Evolutionary conservation across 2,329 filamentous ascomycete species (phyloP).

Genomic region (Verticillium nubilum): DNA sequence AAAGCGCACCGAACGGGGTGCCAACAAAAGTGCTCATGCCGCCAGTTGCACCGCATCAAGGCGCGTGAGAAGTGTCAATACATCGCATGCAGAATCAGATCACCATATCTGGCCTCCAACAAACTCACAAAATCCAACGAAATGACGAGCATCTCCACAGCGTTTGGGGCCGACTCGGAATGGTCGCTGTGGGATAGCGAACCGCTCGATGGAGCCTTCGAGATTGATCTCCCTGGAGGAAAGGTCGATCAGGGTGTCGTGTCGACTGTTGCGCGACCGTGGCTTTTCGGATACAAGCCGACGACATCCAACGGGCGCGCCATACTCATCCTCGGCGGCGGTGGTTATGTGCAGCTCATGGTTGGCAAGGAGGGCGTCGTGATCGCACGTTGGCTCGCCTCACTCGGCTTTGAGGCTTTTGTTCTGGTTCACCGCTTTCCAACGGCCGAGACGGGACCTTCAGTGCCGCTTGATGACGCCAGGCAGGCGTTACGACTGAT

Average conservation of each 20-base stretch:
- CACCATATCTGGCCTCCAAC: too few species aligned
- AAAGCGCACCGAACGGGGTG: not conserved
- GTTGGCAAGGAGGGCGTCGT: constrained; percentile 15
- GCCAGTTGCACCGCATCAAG: too few species aligned
- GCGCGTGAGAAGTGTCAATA: too few species aligned
- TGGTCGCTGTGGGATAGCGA: constrained; percentile 12
- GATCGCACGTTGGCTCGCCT: constrained; percentile 14
- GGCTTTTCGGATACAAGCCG: constrained; percentile 16
- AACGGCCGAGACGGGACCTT: constrained; percentile 9
- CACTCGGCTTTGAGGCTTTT: constrained; percentile 14
- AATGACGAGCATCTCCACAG: constrained; percentile 3
- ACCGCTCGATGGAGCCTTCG: constrained; percentile 11
- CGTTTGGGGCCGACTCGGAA: constrained; percentile 10
- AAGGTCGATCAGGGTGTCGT: constrained; percentile 11
- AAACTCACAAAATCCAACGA: not conserved
- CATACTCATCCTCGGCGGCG: constrained; percentile 15
- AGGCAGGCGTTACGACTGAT: constrained; percentile 13
- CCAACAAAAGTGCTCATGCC: not conserved
- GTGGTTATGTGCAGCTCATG: constrained; percentile 17
- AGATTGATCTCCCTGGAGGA: constrained; percentile 7
- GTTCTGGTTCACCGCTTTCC: constrained; percentile 18
- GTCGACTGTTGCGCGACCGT: constrained; percentile 11
- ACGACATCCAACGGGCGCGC: constrained; percentile 11
- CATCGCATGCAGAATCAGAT: too few species aligned
- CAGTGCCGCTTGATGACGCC: constrained; percentile 14